phyloP scores from a whole-genome alignment of 2,329 filamentous ascomycete genomes.

The Eutypa lata region DNA sequence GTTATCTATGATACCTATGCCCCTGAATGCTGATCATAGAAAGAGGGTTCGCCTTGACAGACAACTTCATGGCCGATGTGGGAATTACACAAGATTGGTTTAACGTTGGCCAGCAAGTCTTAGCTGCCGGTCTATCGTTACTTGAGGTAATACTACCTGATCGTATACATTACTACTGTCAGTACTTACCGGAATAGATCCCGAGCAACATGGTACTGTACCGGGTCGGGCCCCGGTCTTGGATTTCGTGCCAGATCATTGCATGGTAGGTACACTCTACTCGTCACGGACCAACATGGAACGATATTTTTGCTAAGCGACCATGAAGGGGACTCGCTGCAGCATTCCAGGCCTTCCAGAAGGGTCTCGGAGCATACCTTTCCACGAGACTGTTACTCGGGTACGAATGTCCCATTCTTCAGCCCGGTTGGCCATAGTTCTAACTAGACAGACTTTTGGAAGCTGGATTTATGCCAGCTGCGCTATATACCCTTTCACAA shows the following conservation, averaged over 20 bases:
- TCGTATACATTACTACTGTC: constrained; percentile 41
- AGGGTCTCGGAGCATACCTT: constrained; percentile 22
- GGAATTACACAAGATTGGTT: constrained; percentile 1
- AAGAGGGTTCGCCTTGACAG: constrained; percentile 1
- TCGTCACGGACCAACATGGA: neutral
- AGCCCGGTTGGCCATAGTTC: constrained; percentile 31
- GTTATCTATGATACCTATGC: neutral
- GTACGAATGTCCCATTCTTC: constrained; percentile 24
- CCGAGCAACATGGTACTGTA: constrained; percentile 47
- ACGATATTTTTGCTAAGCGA: constrained; percentile 17
- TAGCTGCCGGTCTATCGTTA: neutral
- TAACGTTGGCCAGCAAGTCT: neutral
- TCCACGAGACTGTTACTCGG: constrained; percentile 10
- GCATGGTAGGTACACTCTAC: constrained; percentile 32
- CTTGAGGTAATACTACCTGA: constrained; percentile 39
- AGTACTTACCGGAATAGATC: constrained; percentile 28
- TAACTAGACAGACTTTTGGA: constrained; percentile 35
- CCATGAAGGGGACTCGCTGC: neutral
- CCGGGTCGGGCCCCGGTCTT: constrained; percentile 41
- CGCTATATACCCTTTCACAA: constrained; percentile 34
- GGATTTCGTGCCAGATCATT: constrained; percentile 42
- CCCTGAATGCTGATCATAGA: neutral
- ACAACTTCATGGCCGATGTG: constrained; percentile 1
- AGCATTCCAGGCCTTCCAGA: constrained; percentile 34
- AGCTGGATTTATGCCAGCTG: constrained; percentile 37